A percentile compares a stretch with the other conserved stretches of the same genome.
Evolutionary conservation across 257 asterid species (phyloP).

Genomic region (Craterostigma plantagineum): DNA sequence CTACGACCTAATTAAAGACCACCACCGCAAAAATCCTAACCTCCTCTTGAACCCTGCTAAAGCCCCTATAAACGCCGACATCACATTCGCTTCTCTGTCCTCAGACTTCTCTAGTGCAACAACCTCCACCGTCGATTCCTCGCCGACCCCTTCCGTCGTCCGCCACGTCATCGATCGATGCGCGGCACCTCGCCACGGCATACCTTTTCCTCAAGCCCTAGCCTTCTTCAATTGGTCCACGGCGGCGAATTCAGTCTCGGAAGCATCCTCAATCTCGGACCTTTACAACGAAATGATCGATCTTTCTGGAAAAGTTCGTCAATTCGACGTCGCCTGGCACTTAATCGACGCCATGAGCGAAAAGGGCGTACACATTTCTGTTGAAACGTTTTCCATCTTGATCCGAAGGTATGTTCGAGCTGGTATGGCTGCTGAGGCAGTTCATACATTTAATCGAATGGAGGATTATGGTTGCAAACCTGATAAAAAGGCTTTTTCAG

Average conservation of each 20-base stretch:
- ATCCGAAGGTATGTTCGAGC: conserved; percentile 72
- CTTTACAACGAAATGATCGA: conserved; percentile 54
- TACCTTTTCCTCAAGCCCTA: conserved; percentile 58
- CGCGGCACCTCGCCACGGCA: conserved; percentile 67
- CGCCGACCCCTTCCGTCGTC: conserved; percentile 27
- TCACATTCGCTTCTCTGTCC: conserved; percentile 37
- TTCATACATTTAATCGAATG: conserved; percentile 63
- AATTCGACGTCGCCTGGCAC: conserved; percentile 67
- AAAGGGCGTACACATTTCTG: conserved; percentile 19
- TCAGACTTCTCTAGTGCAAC: conserved; percentile 31
- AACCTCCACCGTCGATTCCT: conserved; percentile 12
- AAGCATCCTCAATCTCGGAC: conserved; percentile 11
- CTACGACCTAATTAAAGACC: conserved; percentile 45
- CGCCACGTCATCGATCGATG: conserved; percentile 46
- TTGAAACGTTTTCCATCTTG: conserved; percentile 47
- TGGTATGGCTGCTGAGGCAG: conserved; percentile 66
- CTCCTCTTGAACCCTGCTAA: conserved; percentile 13
- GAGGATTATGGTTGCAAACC: conserved; percentile 68
- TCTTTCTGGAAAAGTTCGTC: conserved; percentile 66
- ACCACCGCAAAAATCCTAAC: conserved; percentile 55
- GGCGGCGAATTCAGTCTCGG: conserved; percentile 3
- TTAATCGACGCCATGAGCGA: conserved; percentile 43
- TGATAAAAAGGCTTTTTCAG: conserved; percentile 40
- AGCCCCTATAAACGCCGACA: conserved; percentile 27
- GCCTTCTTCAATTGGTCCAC: conserved; percentile 82